These are phyloP conservation scores for Polygonum maritimum DNA, from an alignment of 148 eudicot genomes.

Conservation along the genomic window DNA sequence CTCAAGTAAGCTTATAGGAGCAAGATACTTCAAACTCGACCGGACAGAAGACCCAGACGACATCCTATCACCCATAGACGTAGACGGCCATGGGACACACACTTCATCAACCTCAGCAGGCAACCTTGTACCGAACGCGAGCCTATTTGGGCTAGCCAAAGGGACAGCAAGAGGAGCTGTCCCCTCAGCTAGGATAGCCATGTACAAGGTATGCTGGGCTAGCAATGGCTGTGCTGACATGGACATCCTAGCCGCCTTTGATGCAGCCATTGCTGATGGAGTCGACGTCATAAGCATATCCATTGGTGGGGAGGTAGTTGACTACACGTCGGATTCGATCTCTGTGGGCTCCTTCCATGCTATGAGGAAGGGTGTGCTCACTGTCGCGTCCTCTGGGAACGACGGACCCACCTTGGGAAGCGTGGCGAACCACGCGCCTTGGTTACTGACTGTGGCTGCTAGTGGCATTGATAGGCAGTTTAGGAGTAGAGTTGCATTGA, in stretches of 20 bases:
- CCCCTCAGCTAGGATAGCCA: constrained; percentile 52
- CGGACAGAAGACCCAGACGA: constrained; percentile 41
- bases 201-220: constrained; percentile 63
- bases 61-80: constrained; percentile 52
- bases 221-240: constrained; percentile 48
- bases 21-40: constrained; percentile 70
- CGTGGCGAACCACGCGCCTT: constrained; percentile 48
- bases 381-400: constrained; percentile 56
- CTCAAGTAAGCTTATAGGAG: constrained; percentile 78
- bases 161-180: constrained; percentile 68
- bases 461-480: constrained; percentile 51
- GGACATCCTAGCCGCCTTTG: constrained; percentile 68
- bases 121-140: constrained; percentile 32
- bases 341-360: constrained; percentile 50
- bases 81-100: constrained; percentile 74
- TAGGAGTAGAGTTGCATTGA: constrained; percentile 43
- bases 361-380: constrained; percentile 40
- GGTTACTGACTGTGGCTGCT: constrained; percentile 65
- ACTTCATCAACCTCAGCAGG: constrained; percentile 64
- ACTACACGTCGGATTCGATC: constrained; percentile 30
- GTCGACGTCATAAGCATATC: constrained; percentile 60
- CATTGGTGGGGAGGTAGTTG: constrained; percentile 29
- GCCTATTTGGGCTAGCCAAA: constrained; percentile 40
- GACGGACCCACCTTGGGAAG: constrained; percentile 39
- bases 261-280: constrained; percentile 59